Evolutionary conservation across 441 rosid species (phyloP).

Genomic region (Pelargonium cotyledonis): DNA sequence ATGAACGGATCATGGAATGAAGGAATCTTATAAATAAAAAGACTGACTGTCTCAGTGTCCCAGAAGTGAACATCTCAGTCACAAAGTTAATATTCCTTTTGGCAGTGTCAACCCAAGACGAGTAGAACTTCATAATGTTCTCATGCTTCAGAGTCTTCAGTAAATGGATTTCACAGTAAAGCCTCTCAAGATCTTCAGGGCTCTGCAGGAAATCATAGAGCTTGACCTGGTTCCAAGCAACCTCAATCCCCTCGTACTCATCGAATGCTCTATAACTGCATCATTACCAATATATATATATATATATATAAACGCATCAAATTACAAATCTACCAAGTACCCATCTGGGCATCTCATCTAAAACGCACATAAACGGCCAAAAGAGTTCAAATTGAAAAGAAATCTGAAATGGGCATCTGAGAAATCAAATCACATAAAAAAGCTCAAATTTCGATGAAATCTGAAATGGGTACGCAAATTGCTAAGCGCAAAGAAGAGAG

Average conservation of each 20-base stretch:
- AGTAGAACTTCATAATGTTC: conserved; percentile 88
- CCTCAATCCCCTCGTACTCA: conserved; percentile 91
- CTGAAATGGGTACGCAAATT: conserved; percentile 23
- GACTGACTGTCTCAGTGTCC: conserved; percentile 89
- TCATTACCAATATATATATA: conserved; percentile 15
- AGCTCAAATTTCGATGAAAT: conserved; percentile 12
- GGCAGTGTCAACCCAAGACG: conserved; percentile 84
- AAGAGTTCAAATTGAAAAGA: background rate
- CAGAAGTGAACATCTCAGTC: conserved; percentile 97
- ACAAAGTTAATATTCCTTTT: conserved; percentile 84
- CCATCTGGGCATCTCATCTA: conserved; percentile 9
- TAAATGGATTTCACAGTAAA: conserved; percentile 86
- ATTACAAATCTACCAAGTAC: conserved; percentile 22
- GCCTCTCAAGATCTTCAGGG: conserved; percentile 90
- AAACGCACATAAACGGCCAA: conserved; percentile 17
- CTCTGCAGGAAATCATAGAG: conserved; percentile 81
- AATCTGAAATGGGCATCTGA: conserved; percentile 8
- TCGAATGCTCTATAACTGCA: conserved; percentile 89
- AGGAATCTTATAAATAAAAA: conserved; percentile 9
- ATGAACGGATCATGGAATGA: conserved; percentile 14
- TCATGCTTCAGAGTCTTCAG: conserved; percentile 83
- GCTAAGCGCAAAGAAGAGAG: conserved; percentile 13
- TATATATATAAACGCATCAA: conserved; percentile 16
- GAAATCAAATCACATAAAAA: conserved; percentile 9
- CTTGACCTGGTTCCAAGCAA: conserved; percentile 98